Conservation (phyloP, 331 rosid genomes). For the Erythrophleum ivorense region DNA sequence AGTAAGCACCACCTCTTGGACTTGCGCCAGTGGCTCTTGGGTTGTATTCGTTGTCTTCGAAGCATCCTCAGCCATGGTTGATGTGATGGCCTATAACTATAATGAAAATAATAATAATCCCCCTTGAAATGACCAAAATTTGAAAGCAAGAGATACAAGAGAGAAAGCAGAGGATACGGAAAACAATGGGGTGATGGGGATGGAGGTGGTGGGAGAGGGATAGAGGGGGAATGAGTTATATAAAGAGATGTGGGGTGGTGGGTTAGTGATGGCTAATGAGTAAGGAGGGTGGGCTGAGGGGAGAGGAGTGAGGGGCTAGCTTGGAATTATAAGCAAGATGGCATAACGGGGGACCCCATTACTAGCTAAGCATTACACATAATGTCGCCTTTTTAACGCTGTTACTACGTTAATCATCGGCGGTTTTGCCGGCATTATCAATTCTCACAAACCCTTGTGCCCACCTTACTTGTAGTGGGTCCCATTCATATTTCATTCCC, state of each 20-base stretch:
- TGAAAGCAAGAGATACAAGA: neutral
- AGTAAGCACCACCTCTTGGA: slow-evolving; percentile 35
- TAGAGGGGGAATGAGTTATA: slow-evolving; percentile 28
- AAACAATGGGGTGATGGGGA: neutral
- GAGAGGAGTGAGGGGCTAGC: slow-evolving; percentile 33
- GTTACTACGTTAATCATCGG: slow-evolving; percentile 22
- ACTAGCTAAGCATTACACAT: neutral
- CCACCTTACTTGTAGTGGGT: slow-evolving; percentile 14
- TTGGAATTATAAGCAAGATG: slow-evolving; percentile 30
- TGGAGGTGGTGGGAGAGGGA: neutral
- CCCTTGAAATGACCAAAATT: neutral
- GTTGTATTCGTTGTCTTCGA: slow-evolving; percentile 26
- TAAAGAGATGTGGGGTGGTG: neutral
- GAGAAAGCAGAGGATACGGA: neutral
- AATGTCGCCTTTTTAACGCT: slow-evolving; percentile 42
- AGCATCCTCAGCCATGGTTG: slow-evolving; percentile 56
- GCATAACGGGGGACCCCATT: slow-evolving; percentile 41
- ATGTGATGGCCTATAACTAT: neutral
- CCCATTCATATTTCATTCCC: neutral
- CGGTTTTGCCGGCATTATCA: slow-evolving; percentile 38
- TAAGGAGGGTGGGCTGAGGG: neutral
- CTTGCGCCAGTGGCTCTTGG: slow-evolving; percentile 34
- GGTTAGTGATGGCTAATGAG: neutral
- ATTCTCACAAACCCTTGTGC: neutral
- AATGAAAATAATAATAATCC: neutral